These are phyloP conservation scores for Starmerella riodocensis DNA, from an alignment of 805 yeast species.

Conservation along the genomic window DNA sequence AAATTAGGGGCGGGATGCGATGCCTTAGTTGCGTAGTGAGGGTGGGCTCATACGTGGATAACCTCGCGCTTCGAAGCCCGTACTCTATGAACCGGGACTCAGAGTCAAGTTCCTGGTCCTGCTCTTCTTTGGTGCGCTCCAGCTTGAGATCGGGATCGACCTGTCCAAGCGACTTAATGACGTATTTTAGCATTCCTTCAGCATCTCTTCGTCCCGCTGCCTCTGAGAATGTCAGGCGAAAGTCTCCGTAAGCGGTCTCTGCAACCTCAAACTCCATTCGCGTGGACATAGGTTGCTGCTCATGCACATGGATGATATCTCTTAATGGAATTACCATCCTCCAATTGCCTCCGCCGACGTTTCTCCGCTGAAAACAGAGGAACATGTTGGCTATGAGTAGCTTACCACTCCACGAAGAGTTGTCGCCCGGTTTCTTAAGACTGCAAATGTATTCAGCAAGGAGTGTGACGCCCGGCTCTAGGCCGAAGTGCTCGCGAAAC, in stretches of 20 bases:
- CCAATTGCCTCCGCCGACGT: conserved; percentile 55
- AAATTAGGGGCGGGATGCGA: conserved; percentile 21
- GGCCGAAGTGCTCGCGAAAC: conserved; percentile 53
- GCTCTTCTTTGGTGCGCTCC: not conserved
- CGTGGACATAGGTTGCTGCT: not conserved
- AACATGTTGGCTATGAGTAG: conserved; percentile 54
- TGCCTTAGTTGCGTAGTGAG: conserved; percentile 6
- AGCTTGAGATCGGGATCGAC: conserved; percentile 1
- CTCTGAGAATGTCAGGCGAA: conserved; percentile 7
- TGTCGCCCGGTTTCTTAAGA: conserved; percentile 10
- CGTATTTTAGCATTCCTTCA: conserved; percentile 33
- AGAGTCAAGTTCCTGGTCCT: conserved; percentile 1
- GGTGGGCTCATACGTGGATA: conserved; percentile 19
- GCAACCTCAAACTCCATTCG: conserved; percentile 12
- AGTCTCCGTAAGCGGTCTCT: conserved; percentile 12
- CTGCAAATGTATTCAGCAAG: conserved; percentile 43
- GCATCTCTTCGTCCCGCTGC: conserved; percentile 2
- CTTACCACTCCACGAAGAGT: conserved; percentile 38
- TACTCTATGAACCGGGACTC: conserved; percentile 14
- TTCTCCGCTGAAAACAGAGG: conserved; percentile 66
- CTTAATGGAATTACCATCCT: conserved; percentile 68
- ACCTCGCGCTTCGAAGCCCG: conserved; percentile 18
- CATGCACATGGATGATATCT: conserved; percentile 34
- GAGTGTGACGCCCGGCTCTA: conserved; percentile 39
- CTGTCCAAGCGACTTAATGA: conserved; percentile 9